Conservation (phyloP, 306 rosid species). For the Lupinus albus region DNA sequence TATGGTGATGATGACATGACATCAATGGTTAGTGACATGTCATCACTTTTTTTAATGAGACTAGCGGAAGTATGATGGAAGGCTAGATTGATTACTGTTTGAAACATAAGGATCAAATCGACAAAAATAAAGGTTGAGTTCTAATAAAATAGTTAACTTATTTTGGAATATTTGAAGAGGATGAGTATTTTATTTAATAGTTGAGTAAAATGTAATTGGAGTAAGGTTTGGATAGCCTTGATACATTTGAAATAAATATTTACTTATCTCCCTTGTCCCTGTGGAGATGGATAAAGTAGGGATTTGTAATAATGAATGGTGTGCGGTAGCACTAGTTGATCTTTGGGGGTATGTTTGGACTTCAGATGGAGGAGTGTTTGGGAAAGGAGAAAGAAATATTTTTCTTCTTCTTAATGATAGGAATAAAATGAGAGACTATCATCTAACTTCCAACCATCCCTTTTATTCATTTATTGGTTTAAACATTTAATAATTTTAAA, state of each 20-base stretch:
- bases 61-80: background rate
- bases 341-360: background rate
- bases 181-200: constrained; percentile 1
- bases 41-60: background rate
- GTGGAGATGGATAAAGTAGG: background rate
- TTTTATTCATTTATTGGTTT: constrained; percentile 1
- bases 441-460: background rate
- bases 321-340: background rate
- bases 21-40: background rate
- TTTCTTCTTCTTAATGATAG: background rate
- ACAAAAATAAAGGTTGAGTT: background rate
- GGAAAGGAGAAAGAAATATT: background rate
- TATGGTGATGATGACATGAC: background rate
- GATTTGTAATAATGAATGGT: constrained; percentile 24
- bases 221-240: background rate
- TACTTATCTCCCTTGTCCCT: background rate
- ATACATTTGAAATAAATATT: constrained; percentile 1
- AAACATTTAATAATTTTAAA: background rate
- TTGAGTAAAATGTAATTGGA: background rate
- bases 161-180: background rate
- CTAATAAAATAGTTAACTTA: background rate
- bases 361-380: background rate
- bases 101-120: background rate
- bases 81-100: background rate
- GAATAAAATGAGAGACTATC: background rate